Evolutionary conservation across 2,329 filamentous ascomycete genomes (phyloP), one percentile per base, ranked within the genome.

Genomic region (Alternaria tenuissima): DNA sequence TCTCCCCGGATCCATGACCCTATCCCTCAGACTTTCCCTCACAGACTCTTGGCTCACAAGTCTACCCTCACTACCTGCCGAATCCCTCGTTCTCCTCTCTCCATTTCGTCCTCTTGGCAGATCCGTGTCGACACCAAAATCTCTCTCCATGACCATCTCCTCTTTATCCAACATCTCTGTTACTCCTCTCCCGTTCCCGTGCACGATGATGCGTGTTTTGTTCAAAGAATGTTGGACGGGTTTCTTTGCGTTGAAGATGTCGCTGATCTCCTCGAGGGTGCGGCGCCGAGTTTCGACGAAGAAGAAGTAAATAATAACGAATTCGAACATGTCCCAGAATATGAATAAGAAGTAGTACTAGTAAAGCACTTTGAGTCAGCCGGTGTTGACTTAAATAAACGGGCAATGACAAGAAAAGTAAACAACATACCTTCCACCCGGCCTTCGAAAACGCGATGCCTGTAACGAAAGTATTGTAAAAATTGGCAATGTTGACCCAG

Each of bases 391-490:
- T 9, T 5, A 7, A 14, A 12, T 12, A 38, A 38, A 18, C 14
- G 34, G n/a, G n/a, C 4, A 16, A 14, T 5, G 26, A 34, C 7
- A 8, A 7, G 16, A 3, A 3, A 22, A 6, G 18, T 41, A 24
- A 18, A 18, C 52, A 30, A 41, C 66, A 28, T 70, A 74, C 68
- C 66, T 78, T 79, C 78, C 78, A 80, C 2, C 76, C 75, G 3
- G 75, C 76, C 4, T 70, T 66, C 3, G 73, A 65, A 62, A 79
- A 78, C 3, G 77, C 78, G 57, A 80, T 79, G 4, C 79, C 80
- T 61, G 69, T 81, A 0, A 81, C 81, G 62, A 82, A 83, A 0
- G 80, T 81, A 58, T 82, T 82, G 63, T 81, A 81, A 57, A 83
- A 81, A 20, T 74, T 72, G 5, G 80, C 80, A 54, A 82, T 71